Evolutionary conservation across 805 yeast genomes (phyloP).

Genomic region (Jamesozyma gamospora): DNA sequence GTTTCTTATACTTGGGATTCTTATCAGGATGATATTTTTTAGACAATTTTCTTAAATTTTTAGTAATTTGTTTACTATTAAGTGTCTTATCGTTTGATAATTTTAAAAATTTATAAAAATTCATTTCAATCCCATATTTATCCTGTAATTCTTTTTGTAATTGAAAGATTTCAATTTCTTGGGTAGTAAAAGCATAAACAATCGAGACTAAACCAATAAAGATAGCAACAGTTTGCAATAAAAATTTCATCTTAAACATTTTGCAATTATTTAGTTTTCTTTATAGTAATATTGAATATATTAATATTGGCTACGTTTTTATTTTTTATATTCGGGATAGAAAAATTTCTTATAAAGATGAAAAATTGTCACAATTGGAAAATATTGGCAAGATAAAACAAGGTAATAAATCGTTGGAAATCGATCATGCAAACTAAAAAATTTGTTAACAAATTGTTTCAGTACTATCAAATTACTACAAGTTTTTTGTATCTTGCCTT

Average conservation of each 20-base stretch:
- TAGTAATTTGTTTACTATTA: constrained; percentile 43
- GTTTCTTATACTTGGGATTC: constrained; percentile 36
- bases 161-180: constrained; percentile 74
- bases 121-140: constrained; percentile 51
- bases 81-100: constrained; percentile 34
- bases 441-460: constrained; percentile 16
- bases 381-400: background rate
- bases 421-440: background rate
- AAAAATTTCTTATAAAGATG: too few species aligned
- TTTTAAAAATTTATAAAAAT: constrained; percentile 62
- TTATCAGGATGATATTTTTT: constrained; percentile 83
- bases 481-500: constrained; percentile 21
- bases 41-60: constrained; percentile 62
- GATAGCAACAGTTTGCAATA: too few species aligned
- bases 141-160: constrained; percentile 52
- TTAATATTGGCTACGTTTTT: too few species aligned
- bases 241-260: too few species aligned
- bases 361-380: background rate
- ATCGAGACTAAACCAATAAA: constrained; percentile 14
- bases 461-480: constrained; percentile 21
- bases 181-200: constrained; percentile 44
- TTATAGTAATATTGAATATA: too few species aligned
- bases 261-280: too few species aligned
- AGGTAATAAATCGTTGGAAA: too few species aligned
- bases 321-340: too few species aligned